Percentiles rank a stretch among this genome's conserved stretches.
Conservation (phyloP, 306 rosid species). For the Abrus precatorius region DNA sequence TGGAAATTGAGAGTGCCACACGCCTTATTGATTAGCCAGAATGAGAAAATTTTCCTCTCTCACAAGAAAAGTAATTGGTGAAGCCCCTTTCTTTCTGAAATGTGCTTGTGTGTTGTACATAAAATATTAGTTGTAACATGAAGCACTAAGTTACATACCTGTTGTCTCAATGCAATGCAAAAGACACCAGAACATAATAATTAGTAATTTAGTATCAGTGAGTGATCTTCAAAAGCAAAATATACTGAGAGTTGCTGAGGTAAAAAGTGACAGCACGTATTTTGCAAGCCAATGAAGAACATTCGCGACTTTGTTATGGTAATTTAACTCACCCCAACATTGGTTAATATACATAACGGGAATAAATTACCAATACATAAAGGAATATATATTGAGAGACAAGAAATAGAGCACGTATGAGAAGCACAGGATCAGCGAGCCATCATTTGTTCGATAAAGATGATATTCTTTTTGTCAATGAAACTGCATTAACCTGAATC, state of each 20-base stretch:
- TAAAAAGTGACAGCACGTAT: slow-evolving; percentile 29
- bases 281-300: slow-evolving; percentile 43
- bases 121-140: neutral
- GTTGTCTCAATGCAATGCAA: neutral
- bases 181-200: slow-evolving; percentile 2
- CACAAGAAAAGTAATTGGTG: slow-evolving; percentile 1
- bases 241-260: slow-evolving; percentile 35
- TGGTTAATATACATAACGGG: slow-evolving; percentile 61
- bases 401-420: slow-evolving; percentile 38
- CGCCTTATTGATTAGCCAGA: neutral
- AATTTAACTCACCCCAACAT: slow-evolving; percentile 56
- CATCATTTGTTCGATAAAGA: slow-evolving; percentile 41
- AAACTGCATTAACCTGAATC: slow-evolving; percentile 48
- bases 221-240: slow-evolving; percentile 38
- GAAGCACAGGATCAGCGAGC: slow-evolving; percentile 43
- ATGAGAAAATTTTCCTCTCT: neutral
- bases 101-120: neutral
- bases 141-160: slow-evolving; percentile 6
- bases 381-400: slow-evolving; percentile 43
- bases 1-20: slow-evolving; percentile 31
- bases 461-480: slow-evolving; percentile 33
- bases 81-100: neutral
- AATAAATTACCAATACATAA: slow-evolving; percentile 47
- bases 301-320: slow-evolving; percentile 32
- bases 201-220: neutral